phyloP scores from a whole-genome alignment of 2,329 filamentous ascomycete species.

The Pyrenophora tritici-repentis region DNA sequence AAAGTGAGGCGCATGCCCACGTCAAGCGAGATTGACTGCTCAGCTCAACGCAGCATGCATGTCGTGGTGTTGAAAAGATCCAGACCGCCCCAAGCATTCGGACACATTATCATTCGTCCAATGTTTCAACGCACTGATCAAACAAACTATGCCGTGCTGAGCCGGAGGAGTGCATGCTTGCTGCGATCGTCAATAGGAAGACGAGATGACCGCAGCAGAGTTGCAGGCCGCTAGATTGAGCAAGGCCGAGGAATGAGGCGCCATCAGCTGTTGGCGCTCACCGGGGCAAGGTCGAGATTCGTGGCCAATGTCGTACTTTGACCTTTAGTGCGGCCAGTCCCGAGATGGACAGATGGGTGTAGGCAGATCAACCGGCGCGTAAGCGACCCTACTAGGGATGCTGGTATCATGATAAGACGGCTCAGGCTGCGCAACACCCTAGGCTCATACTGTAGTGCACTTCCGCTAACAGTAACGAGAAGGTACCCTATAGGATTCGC shows the following conservation, averaged over 20 bases:
- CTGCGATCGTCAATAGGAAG: slow-evolving; percentile 1
- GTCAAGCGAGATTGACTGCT: slow-evolving; percentile 16
- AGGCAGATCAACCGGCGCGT: slow-evolving; percentile 47
- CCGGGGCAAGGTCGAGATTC: slow-evolving; percentile 26
- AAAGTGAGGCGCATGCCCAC: slow-evolving; percentile 28
- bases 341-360: slow-evolving; percentile 38
- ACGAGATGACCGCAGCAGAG: slow-evolving; percentile 25
- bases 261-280: slow-evolving; percentile 18
- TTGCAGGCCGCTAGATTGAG: slow-evolving; percentile 26
- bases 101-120: slow-evolving; percentile 7
- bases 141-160: slow-evolving; percentile 4
- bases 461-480: slow-evolving; percentile 4
- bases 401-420: slow-evolving; percentile 35
- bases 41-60: slow-evolving; percentile 6
- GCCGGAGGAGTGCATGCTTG: slow-evolving; percentile 8
- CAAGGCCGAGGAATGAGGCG: slow-evolving; percentile 34
- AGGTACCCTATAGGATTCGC: slow-evolving; percentile 8
- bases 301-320: slow-evolving; percentile 34
- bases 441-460: not conserved
- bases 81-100: slow-evolving; percentile 3
- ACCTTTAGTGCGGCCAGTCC: slow-evolving; percentile 41
- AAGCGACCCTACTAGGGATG: slow-evolving; percentile 35
- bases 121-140: slow-evolving; percentile 7
- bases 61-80: slow-evolving; percentile 2
- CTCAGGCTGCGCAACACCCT: slow-evolving; percentile 18